A percentile compares a stretch with the other conserved stretches of the same genome.
Conservation (phyloP, 208 protist genomes). For the Ichthyophonus hoferi region DNA sequence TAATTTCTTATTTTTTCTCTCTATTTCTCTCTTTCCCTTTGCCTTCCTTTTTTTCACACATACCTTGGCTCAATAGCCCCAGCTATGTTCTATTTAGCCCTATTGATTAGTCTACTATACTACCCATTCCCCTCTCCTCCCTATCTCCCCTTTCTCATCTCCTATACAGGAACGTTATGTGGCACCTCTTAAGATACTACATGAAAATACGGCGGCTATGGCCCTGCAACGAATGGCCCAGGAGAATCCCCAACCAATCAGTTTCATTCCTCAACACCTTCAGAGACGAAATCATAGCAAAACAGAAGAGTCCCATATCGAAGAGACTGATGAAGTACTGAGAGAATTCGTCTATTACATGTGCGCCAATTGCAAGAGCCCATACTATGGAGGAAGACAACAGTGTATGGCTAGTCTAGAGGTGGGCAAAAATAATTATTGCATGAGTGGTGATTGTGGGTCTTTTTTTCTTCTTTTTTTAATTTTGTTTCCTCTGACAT, state of each 20-base stretch:
- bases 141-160: neutral
- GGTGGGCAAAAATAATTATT: too few relatives aligned
- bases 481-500: too few relatives aligned
- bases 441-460: too few relatives aligned
- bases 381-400: neutral
- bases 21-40: too few relatives aligned
- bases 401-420: neutral
- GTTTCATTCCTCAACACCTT: neutral
- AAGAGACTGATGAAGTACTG: neutral
- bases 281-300: neutral
- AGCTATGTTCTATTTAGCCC: too few relatives aligned
- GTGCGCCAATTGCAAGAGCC: slow-evolving; percentile 6
- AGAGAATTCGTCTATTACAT: neutral
- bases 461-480: too few relatives aligned
- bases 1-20: too few relatives aligned
- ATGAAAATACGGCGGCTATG: neutral
- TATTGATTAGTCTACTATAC: too few relatives aligned
- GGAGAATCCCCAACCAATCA: neutral
- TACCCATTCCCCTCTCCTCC: neutral
- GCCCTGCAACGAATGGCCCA: neutral
- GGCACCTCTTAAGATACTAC: neutral
- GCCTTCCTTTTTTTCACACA: too few relatives aligned
- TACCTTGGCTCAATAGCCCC: too few relatives aligned
- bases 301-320: neutral
- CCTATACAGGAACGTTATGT: neutral